Conservation (phyloP, 768 basidiomycete genomes). For the Lentinula raphanica region DNA sequence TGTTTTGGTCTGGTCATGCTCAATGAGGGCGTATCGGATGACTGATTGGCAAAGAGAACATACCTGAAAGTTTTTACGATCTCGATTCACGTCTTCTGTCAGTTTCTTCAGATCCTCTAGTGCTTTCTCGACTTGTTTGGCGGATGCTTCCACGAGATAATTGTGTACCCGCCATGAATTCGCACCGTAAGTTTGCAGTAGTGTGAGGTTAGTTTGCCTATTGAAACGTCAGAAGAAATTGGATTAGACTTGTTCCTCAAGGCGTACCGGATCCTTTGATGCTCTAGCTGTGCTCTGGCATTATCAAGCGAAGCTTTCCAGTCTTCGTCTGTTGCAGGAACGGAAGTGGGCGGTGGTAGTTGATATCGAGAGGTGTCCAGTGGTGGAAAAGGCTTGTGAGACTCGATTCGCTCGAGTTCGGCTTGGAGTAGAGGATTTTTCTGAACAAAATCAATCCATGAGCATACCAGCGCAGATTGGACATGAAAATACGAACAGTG, state of each 20-base stretch:
- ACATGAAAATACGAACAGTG: constrained; percentile 46
- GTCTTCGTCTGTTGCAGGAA: constrained; percentile 64
- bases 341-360: constrained; percentile 59
- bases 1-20: constrained; percentile 52
- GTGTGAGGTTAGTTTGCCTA: constrained; percentile 78
- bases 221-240: constrained; percentile 5
- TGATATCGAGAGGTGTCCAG: constrained; percentile 73
- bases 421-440: constrained; percentile 63
- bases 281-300: constrained; percentile 78
- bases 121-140: constrained; percentile 63
- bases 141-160: constrained; percentile 75
- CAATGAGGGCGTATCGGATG: neutral
- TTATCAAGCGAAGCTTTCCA: constrained; percentile 75
- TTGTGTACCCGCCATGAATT: constrained; percentile 94
- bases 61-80: constrained; percentile 84
- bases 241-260: constrained; percentile 7
- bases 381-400: constrained; percentile 56
- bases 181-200: constrained; percentile 80
- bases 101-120: constrained; percentile 75
- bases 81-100: constrained; percentile 82
- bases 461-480: constrained; percentile 1
- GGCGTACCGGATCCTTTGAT: constrained; percentile 72
- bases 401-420: constrained; percentile 71
- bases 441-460: constrained; percentile 27
- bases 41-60: constrained; percentile 10